Evolutionary conservation across 2,329 filamentous ascomycete genomes (phyloP).

Genomic region (Arthrobotrys entomopaga): DNA sequence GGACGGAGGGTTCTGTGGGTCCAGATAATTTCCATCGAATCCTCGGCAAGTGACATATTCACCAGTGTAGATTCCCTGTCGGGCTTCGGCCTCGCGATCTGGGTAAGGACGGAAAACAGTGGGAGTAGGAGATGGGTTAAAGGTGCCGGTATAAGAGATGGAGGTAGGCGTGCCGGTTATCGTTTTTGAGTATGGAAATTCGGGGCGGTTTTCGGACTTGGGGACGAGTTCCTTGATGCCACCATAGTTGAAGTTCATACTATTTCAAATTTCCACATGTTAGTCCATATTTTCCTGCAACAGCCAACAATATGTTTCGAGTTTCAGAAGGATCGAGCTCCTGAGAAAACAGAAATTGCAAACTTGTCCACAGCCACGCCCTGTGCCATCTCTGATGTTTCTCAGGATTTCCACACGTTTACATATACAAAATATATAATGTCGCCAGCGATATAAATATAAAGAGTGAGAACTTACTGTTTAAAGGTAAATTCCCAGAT

Average conservation of each 20-base stretch:
- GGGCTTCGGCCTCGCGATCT: conserved; percentile 9
- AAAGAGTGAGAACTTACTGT: conserved; percentile 32
- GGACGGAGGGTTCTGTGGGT: conserved; percentile 23
- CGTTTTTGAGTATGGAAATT: conserved; percentile 20
- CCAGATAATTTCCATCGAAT: conserved; percentile 40
- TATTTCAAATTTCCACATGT: not conserved
- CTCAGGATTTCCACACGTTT: not conserved
- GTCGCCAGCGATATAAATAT: not conserved
- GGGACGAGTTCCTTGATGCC: conserved; percentile 48
- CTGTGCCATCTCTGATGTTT: too few relatives aligned
- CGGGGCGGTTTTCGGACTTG: conserved; percentile 39
- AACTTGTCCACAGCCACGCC: too few relatives aligned
- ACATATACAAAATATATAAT: not conserved
- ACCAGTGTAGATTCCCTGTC: conserved; percentile 5
- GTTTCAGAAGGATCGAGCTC: too few relatives aligned
- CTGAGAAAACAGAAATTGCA: too few relatives aligned
- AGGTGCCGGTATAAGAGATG: conserved; percentile 19
- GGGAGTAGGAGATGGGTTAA: conserved; percentile 3
- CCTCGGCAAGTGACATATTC: conserved; percentile 29
- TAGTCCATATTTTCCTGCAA: too few relatives aligned
- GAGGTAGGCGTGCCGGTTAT: conserved; percentile 5
- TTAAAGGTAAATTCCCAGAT: conserved; percentile 41
- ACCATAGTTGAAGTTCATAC: conserved; percentile 39
- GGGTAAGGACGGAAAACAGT: conserved; percentile 34
- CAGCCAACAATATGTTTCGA: too few relatives aligned